These are phyloP conservation scores for Dendrobium chrysotoxum DNA, from an alignment of 106 monocot species.

Conservation along the genomic window DNA sequence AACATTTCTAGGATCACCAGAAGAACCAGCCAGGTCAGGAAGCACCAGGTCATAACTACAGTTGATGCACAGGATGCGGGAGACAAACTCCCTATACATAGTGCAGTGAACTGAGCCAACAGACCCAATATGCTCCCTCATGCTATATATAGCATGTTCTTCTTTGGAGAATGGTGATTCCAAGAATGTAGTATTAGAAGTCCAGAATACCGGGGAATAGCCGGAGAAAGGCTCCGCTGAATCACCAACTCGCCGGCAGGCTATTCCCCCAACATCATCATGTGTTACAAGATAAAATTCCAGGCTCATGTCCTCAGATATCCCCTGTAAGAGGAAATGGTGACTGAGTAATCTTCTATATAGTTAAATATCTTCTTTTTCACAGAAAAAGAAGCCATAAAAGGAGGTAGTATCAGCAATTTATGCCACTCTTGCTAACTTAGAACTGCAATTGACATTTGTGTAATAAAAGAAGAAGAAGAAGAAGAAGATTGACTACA, in stretches of 20 bases:
- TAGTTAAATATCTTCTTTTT: neutral
- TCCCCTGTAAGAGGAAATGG: slow-evolving; percentile 55
- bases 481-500: neutral
- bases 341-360: neutral
- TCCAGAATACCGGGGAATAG: slow-evolving; percentile 63
- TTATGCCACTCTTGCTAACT: neutral
- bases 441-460: neutral
- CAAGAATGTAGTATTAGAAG: slow-evolving; percentile 57
- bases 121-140: slow-evolving; percentile 33
- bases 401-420: neutral
- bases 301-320: slow-evolving; percentile 60
- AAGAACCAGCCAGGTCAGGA: slow-evolving; percentile 33
- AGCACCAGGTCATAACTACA: slow-evolving; percentile 67
- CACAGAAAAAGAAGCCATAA: neutral
- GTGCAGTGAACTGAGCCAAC: slow-evolving; percentile 11
- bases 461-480: neutral
- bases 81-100: slow-evolving; percentile 29
- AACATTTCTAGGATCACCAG: slow-evolving; percentile 40
- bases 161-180: slow-evolving; percentile 61
- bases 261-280: slow-evolving; percentile 75
- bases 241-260: slow-evolving; percentile 66
- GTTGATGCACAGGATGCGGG: slow-evolving; percentile 60
- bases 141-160: slow-evolving; percentile 53
- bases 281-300: slow-evolving; percentile 78
- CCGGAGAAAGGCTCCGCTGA: slow-evolving; percentile 39